phyloP scores from a whole-genome alignment of 2,329 filamentous ascomycete species.

The Periconia sp. region DNA sequence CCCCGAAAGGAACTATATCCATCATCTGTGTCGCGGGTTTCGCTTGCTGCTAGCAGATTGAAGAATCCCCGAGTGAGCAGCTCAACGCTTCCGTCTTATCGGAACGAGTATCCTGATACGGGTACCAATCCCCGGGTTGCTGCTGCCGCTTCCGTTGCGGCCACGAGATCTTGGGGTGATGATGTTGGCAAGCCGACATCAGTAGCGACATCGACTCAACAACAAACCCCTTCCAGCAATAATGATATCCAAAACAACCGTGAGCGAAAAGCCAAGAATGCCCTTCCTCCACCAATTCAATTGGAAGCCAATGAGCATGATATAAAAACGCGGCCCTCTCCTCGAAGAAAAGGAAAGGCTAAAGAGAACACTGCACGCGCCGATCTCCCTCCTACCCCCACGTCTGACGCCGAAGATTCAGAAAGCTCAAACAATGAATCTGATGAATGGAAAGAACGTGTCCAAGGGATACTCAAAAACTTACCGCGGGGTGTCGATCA shows the following conservation, averaged over 20 bases:
- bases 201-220: background rate
- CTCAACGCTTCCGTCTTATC: constrained; percentile 44
- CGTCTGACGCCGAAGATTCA: constrained; percentile 28
- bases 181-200: constrained; percentile 18
- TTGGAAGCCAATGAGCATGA: constrained; percentile 22
- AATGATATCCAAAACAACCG: constrained; percentile 17
- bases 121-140: constrained; percentile 22
- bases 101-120: constrained; percentile 52
- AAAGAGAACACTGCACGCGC: constrained; percentile 33
- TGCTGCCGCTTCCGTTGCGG: constrained; percentile 28
- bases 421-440: constrained; percentile 27
- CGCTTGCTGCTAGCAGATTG: constrained; percentile 8
- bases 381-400: constrained; percentile 34
- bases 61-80: constrained; percentile 9
- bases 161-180: constrained; percentile 33
- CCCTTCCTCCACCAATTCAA: constrained; percentile 18
- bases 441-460: constrained; percentile 39
- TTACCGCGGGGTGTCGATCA: constrained; percentile 82
- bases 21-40: constrained; percentile 4
- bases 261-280: constrained; percentile 18
- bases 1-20: constrained; percentile 19
- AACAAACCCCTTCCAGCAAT: constrained; percentile 8
- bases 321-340: constrained; percentile 15
- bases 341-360: constrained; percentile 29
- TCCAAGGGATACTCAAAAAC: constrained; percentile 64